These are phyloP conservation scores for Protea cynaroides DNA, from an alignment of 164 flowering plant species.

Conservation along the genomic window DNA sequence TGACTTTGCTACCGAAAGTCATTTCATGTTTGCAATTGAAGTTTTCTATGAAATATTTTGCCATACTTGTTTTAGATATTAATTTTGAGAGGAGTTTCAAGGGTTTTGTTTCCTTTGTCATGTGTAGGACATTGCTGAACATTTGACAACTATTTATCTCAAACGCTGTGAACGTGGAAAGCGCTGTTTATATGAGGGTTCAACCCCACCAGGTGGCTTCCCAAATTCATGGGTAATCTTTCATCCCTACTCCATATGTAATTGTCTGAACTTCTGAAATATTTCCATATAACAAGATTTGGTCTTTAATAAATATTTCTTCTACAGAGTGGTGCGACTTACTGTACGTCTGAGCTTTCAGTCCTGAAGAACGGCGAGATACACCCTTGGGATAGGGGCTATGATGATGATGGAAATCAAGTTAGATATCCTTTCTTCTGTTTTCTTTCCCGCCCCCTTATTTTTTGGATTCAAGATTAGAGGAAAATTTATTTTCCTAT, in stretches of 20 bases:
- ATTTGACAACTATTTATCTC: slow-evolving; percentile 76
- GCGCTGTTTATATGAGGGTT: slow-evolving; percentile 93
- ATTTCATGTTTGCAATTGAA: not conserved
- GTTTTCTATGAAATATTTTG: no score
- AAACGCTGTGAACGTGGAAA: slow-evolving; percentile 91
- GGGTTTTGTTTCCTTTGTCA: slow-evolving; percentile 1
- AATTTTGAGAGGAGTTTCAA: not conserved
- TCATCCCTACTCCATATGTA: not conserved
- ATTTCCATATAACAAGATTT: not conserved
- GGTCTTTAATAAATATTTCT: not conserved
- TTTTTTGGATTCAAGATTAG: no score
- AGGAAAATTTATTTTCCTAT: no score
- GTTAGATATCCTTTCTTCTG: slow-evolving; percentile 30
- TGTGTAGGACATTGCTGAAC: slow-evolving; percentile 86
- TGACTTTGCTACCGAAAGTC: not conserved
- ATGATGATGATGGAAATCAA: slow-evolving; percentile 83
- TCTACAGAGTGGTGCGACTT: slow-evolving; percentile 75
- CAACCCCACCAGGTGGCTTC: slow-evolving; percentile 87
- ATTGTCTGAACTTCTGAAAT: not conserved
- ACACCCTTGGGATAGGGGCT: slow-evolving; percentile 90
- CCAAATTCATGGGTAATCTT: slow-evolving; percentile 88
- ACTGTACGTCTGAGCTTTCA: slow-evolving; percentile 83
- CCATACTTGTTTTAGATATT: not conserved
- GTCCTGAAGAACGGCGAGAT: slow-evolving; percentile 72
- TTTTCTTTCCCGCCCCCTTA: not conserved